A percentile compares a stretch with the other conserved stretches of the same genome.
phyloP scores from a whole-genome alignment of 805 yeast species.

The Kazachstania taianensis region DNA sequence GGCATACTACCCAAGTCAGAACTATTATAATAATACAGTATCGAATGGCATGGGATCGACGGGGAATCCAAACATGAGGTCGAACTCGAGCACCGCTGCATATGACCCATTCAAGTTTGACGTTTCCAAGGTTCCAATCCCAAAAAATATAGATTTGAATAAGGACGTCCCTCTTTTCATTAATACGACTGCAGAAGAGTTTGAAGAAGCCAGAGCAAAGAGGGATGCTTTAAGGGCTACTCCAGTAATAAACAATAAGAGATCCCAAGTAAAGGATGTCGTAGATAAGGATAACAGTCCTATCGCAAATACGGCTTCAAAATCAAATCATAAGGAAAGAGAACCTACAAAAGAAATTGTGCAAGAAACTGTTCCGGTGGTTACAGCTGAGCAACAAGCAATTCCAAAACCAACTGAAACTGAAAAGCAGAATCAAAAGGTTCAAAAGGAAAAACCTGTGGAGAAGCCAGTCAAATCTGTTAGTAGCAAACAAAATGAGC shows the following conservation, averaged over 20 bases:
- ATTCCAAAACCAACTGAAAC: neutral
- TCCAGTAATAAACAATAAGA: neutral
- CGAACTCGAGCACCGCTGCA: slow-evolving; percentile 7
- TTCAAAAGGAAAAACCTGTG: neutral
- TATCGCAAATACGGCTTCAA: neutral
- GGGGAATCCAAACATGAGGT: slow-evolving; percentile 6
- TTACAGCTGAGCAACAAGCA: neutral
- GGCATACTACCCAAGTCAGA: slow-evolving; percentile 11
- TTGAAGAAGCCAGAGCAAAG: slow-evolving; percentile 22
- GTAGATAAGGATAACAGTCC: neutral
- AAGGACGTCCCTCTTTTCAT: slow-evolving; percentile 24
- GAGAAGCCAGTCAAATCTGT: neutral
- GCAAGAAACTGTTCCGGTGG: neutral
- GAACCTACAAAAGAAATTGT: neutral
- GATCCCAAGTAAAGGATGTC: neutral
- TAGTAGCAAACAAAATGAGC: neutral
- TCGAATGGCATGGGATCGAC: slow-evolving; percentile 3
- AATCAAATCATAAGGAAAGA: neutral
- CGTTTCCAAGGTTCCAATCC: slow-evolving; percentile 12
- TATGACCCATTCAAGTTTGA: slow-evolving; percentile 22
- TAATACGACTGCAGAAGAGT: slow-evolving; percentile 25
- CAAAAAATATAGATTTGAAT: slow-evolving; percentile 4
- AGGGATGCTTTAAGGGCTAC: slow-evolving; percentile 14
- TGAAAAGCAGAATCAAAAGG: neutral
- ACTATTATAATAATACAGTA: slow-evolving; percentile 3